Conservation (phyloP, 176 grass and related monocot species). For the Carex littledalei region DNA sequence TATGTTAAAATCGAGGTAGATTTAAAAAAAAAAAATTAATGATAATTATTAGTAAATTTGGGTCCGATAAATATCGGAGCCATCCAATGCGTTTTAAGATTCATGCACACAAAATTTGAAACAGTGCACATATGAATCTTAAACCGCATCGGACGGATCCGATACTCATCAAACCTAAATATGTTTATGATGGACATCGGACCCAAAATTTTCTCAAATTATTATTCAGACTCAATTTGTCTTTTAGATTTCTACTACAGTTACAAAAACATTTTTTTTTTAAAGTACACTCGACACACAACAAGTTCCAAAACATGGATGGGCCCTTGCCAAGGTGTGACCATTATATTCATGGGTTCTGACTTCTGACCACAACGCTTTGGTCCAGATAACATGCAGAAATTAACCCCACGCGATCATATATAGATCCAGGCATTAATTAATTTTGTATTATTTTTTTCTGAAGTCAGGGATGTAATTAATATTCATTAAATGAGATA, state of each 20-base stretch:
- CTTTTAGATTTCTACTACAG: neutral
- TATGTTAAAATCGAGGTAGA: neutral
- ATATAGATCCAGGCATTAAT: neutral
- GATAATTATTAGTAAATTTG: too few relatives aligned
- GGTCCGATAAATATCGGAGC: too few relatives aligned
- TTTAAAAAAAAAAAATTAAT: neutral
- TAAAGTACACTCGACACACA: neutral
- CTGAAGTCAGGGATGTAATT: too few relatives aligned
- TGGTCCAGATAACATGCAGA: neutral
- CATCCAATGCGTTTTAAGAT: too few relatives aligned
- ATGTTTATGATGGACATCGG: too few relatives aligned
- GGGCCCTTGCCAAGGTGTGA: neutral
- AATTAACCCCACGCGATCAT: neutral
- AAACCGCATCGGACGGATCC: too few relatives aligned
- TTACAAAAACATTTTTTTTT: neutral
- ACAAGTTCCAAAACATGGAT: slow-evolving; percentile 1
- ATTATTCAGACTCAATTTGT: neutral
- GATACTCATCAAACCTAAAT: too few relatives aligned
- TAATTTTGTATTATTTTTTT: too few relatives aligned
- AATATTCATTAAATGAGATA: too few relatives aligned
- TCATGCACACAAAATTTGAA: too few relatives aligned
- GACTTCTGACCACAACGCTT: neutral
- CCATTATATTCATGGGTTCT: neutral
- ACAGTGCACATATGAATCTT: too few relatives aligned
- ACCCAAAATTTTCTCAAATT: too few relatives aligned